phyloP scores from a whole-genome alignment of 2,329 filamentous ascomycete species.

The Biscogniauxia sp. region DNA sequence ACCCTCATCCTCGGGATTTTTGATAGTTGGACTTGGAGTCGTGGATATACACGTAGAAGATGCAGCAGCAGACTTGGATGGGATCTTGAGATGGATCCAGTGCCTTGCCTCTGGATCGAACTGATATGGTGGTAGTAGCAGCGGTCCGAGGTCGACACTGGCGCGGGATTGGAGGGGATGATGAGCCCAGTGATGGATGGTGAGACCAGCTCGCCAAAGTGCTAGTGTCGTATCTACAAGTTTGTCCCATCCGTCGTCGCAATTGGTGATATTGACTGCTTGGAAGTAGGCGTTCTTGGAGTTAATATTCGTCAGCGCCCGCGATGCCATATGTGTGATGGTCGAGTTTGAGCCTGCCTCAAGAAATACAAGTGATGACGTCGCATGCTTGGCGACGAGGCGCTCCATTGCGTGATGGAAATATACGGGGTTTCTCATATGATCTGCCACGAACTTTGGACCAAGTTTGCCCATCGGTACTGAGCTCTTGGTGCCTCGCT shows the following conservation, averaged over 20 bases:
- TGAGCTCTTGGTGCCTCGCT: too few species aligned
- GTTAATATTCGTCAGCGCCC: slow-evolving; percentile 10
- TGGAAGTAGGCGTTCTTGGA: slow-evolving; percentile 10
- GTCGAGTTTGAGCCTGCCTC: slow-evolving; percentile 43
- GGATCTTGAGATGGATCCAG: slow-evolving; percentile 36
- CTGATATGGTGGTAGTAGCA: slow-evolving; percentile 40
- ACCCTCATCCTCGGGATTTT: background rate
- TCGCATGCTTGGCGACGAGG: slow-evolving; percentile 27
- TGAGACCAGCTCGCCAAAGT: slow-evolving; percentile 41
- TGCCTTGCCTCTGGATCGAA: slow-evolving; percentile 38
- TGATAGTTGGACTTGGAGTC: too few species aligned
- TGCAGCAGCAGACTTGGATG: too few species aligned
- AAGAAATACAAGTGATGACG: slow-evolving; percentile 32
- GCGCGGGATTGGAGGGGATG: slow-evolving; percentile 25
- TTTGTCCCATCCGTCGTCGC: slow-evolving; percentile 7
- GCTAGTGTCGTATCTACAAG: slow-evolving; percentile 27
- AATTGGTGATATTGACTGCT: slow-evolving; percentile 21
- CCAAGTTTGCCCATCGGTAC: slow-evolving; percentile 5
- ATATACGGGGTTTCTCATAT: slow-evolving; percentile 44
- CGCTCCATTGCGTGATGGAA: slow-evolving; percentile 42
- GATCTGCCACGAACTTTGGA: slow-evolving; percentile 28
- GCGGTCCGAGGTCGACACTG: slow-evolving; percentile 13
- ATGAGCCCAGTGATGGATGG: slow-evolving; percentile 38
- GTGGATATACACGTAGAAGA: too few species aligned
- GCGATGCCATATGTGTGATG: slow-evolving; percentile 33